Evolutionary conservation across 2,329 filamentous ascomycete species (phyloP), one percentile per base, ranked within the genome.

Genomic region (Nothopassalora personata): DNA sequence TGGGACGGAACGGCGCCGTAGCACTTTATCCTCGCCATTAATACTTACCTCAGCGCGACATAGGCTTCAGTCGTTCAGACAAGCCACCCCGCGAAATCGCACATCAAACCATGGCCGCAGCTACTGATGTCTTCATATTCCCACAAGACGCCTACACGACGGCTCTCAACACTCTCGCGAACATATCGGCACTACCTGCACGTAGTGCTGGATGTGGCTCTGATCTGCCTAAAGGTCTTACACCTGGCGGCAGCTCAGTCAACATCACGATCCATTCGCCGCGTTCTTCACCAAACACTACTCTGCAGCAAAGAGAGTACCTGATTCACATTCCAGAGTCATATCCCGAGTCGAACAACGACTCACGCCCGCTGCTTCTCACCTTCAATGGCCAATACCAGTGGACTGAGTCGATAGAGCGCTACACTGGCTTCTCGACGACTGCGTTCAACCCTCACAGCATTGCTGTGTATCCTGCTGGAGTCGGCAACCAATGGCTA

Each of bases 381-480:
- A 52, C 47, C 10, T 55, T 39, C 52, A 46, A 55, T 36, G 51
- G 57, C 23, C 51, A 59, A 49, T 49, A 50, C 15, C 52, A 54
- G 43, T 36, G 51, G 15, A 50, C 57, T 3, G 34, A 45, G 13
- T 50, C 33, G 5, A 59, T 57, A 4, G 54, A 54, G 33, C 48
- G 53, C 8, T 57, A 57, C 1, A 75, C 76, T 13, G 72, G 75
- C 54, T 77, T 80, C 61, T 75, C 75, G n/a, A 76, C 79, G 53
- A 61, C 71, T 2, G 66, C 66, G 1, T 76, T 75, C 61, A 78
- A 78, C 30, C 74, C 74, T 4, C 60, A 79, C 43, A 74, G 73
- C 1, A 76, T 80, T 49, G 71, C 73, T 4, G 72, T 79, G 1
- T 81, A 80, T 62, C 77, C 77, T 0, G 69, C 78, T 55, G 76